phyloP scores from a whole-genome alignment of 305 asterid genomes.

The Fraxinus velutina region DNA sequence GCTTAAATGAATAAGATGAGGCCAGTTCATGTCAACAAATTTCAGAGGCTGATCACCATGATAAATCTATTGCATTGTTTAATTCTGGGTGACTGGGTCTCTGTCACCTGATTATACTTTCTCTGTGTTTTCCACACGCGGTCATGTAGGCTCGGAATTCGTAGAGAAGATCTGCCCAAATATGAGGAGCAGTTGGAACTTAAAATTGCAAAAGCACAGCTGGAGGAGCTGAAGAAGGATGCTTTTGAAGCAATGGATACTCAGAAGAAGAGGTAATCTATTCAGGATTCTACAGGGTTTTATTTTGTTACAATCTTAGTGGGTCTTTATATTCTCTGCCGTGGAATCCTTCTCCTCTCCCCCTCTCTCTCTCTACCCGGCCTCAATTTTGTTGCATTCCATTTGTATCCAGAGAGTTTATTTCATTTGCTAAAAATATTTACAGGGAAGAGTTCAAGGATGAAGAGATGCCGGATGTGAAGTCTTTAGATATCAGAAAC shows the following conservation, averaged over 20 bases:
- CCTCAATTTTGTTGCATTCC: neutral
- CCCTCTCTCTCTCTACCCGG: neutral
- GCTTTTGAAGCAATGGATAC: conserved; percentile 86
- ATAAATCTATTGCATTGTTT: conserved; percentile 3
- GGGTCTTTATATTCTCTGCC: neutral
- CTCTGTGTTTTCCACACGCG: neutral
- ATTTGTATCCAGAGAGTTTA: neutral
- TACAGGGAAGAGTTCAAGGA: conserved; percentile 91
- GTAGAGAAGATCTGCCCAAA: conserved; percentile 71
- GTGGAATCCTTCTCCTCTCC: neutral
- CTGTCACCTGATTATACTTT: neutral
- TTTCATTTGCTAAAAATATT: conserved; percentile 1
- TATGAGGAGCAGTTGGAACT: conserved; percentile 79
- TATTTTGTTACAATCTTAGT: neutral
- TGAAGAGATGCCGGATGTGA: conserved; percentile 77
- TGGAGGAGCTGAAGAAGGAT: conserved; percentile 77
- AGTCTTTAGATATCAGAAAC: conserved; percentile 82
- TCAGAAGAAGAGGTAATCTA: conserved; percentile 68
- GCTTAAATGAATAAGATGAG: neutral
- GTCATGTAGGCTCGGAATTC: conserved; percentile 68
- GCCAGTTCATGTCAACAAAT: neutral
- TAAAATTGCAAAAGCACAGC: conserved; percentile 79
- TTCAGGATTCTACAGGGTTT: neutral
- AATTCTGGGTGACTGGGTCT: neutral
- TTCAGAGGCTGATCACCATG: conserved; percentile 7